phyloP scores from a whole-genome alignment of 2,329 filamentous ascomycete genomes.

The Diplocarpon rosae region DNA sequence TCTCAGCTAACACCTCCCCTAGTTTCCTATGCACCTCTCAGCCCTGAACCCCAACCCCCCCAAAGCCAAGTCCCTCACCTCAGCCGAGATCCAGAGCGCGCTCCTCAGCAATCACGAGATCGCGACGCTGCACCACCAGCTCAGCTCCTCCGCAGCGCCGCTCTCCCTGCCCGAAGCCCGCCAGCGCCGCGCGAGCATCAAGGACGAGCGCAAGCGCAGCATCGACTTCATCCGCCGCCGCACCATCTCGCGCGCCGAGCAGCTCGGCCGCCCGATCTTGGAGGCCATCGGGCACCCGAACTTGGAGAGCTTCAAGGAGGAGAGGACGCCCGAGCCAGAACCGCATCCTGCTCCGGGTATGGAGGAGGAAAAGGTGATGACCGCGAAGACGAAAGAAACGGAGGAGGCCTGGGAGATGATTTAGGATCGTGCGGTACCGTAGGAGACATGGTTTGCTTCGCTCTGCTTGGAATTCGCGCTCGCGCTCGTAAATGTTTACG shows the following conservation, averaged over 20 bases:
- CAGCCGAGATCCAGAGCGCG: constrained; percentile 6
- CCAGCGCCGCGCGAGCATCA: constrained; percentile 11
- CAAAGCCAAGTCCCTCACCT: constrained; percentile 10
- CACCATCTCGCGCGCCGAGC: constrained; percentile 5
- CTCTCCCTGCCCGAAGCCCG: constrained; percentile 14
- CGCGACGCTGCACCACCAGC: not conserved
- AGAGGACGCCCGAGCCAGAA: not conserved
- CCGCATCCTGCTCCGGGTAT: too few species aligned
- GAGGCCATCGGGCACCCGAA: constrained; percentile 1
- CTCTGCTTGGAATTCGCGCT: too few species aligned
- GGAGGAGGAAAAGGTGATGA: not conserved
- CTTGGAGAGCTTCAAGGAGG: not conserved
- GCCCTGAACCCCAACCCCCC: not conserved
- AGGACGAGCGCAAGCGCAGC: constrained; percentile 9
- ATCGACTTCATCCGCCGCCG: constrained; percentile 15
- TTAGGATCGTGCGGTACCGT: too few species aligned
- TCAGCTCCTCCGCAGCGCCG: constrained; percentile 4
- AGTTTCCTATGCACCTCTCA: not conserved
- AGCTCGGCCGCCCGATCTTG: not conserved
- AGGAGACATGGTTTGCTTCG: too few species aligned
- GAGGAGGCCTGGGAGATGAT: too few species aligned
- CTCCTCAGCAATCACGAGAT: constrained; percentile 2
- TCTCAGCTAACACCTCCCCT: not conserved
- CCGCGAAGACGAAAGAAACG: too few species aligned
- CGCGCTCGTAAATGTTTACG: too few species aligned